Percentiles rank a stretch among this genome's conserved stretches.
Conservation (phyloP, 2,329 filamentous ascomycete species). For the Colletotrichum sp. region DNA sequence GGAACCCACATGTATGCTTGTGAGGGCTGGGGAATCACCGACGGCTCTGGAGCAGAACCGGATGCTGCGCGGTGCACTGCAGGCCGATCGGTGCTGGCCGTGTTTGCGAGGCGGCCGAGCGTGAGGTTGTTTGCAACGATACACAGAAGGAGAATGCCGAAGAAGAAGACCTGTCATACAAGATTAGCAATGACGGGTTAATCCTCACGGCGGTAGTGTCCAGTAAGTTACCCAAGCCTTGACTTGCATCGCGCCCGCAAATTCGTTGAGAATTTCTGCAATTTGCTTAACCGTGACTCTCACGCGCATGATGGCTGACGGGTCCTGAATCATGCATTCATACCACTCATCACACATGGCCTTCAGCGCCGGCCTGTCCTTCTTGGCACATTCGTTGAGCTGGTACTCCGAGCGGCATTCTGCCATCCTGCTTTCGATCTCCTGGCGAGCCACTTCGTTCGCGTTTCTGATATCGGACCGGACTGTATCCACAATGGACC, state of each 20-base stretch:
- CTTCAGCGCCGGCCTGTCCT: conserved; percentile 75
- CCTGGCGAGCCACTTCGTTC: conserved; percentile 69
- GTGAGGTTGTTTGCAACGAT: conserved; percentile 57
- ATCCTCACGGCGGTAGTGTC: neutral
- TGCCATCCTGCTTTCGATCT: conserved; percentile 75
- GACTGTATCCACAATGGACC: conserved; percentile 72
- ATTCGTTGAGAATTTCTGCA: conserved; percentile 91
- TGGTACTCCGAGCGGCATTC: conserved; percentile 76
- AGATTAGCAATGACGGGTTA: neutral
- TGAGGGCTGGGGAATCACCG: conserved; percentile 31
- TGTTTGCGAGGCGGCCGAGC: conserved; percentile 39
- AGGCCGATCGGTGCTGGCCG: conserved; percentile 27
- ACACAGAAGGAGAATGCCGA: conserved; percentile 52
- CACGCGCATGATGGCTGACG: conserved; percentile 77
- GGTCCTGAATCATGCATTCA: conserved; percentile 85
- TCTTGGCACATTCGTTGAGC: conserved; percentile 74
- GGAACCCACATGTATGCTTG: conserved; percentile 57
- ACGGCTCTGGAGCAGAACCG: conserved; percentile 19
- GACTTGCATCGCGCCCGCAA: conserved; percentile 87
- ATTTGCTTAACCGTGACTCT: conserved; percentile 86
- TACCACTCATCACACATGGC: conserved; percentile 81
- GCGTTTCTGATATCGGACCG: conserved; percentile 77
- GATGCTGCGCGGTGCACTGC: conserved; percentile 28
- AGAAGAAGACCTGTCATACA: conserved; percentile 52
- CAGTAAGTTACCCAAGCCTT: conserved; percentile 65